A percentile compares a stretch with the other conserved stretches of the same genome.
These are phyloP conservation scores for Dipsacomyces acuminosporus DNA, from an alignment of 371 early-diverging fungal genomes.

Conservation along the genomic window DNA sequence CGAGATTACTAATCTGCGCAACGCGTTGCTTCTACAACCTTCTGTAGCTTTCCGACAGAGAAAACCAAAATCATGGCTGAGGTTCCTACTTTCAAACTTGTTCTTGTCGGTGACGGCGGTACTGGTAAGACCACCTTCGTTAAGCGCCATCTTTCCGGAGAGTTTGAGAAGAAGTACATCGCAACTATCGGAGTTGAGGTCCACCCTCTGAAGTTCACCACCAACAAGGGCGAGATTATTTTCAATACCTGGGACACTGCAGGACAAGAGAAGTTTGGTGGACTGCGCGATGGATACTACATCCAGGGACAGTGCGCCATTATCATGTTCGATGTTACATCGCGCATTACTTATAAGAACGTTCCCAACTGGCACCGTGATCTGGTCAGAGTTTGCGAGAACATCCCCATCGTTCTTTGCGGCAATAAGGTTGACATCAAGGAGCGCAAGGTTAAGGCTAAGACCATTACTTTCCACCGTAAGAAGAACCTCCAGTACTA, in stretches of 20 bases:
- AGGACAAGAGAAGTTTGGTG: slow-evolving; percentile 99
- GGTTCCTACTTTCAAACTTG: slow-evolving; percentile 77
- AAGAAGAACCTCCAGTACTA: slow-evolving; percentile 99
- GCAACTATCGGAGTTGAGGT: slow-evolving; percentile 99
- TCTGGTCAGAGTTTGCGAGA: slow-evolving; percentile 97
- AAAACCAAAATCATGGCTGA: slow-evolving; percentile 19
- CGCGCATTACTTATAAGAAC: slow-evolving; percentile 99
- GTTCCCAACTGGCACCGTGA: slow-evolving; percentile 99
- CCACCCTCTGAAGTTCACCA: slow-evolving; percentile 95
- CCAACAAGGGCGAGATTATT: slow-evolving; percentile 92
- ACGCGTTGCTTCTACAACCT: no score
- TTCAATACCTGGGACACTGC: slow-evolving; percentile 99
- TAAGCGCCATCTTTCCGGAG: slow-evolving; percentile 99
- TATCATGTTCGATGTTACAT: slow-evolving; percentile 99
- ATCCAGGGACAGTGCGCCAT: slow-evolving; percentile 99
- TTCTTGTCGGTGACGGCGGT: slow-evolving; percentile 99
- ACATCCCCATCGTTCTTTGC: slow-evolving; percentile 99
- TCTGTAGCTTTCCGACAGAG: no score
- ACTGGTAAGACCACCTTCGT: slow-evolving; percentile 99
- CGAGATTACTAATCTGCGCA: no score
- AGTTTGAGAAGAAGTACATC: slow-evolving; percentile 99
- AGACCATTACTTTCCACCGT: slow-evolving; percentile 99
- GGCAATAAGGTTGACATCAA: slow-evolving; percentile 99
- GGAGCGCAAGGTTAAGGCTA: slow-evolving; percentile 99
- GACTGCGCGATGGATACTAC: slow-evolving; percentile 99